Evolutionary conservation across 2,329 filamentous ascomycete species (phyloP), one percentile per base, ranked within the genome.

Genomic region (Verticillium nubilum): DNA sequence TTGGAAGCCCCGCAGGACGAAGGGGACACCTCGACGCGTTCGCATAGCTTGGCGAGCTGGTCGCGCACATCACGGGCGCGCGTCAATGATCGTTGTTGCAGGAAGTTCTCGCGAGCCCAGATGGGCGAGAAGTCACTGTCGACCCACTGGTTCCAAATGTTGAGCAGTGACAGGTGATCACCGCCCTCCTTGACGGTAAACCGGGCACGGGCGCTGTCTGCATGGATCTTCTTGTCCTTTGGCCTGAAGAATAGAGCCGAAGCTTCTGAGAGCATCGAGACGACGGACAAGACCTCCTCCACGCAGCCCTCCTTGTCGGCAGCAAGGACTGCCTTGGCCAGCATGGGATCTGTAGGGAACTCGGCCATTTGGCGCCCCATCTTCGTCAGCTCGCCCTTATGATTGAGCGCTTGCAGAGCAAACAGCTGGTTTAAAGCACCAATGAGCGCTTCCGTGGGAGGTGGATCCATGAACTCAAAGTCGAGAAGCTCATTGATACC

Each of bases 211-310:
- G 95, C 95, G 62, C 90, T 91, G 73, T 99, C 94, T 13, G 95
- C 95, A 69, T 97, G 91, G 28, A 97, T 89, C 73, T 97, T 97
- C 80, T 98, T 97, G 76, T 99, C 93, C 71, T 97, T 97, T 23
- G 95, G 93, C 0, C 92, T 84, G 81, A 96, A 96, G 79, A 97
- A 99, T 5, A 99, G 83, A 0, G 92, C 88, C 4, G 89, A 92
- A 1, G 91, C 86, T 75, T 98, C 95, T 62, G 90, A 87, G 0
- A 98, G 83, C 91, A 98, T 97, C 50, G 93, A 87, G n/a, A 98
- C 91, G 55, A 98, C 91, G 0, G 90, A 92, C 17, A 99, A 79
- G 0, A 98, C 86, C 74, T 99, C 95, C 61, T 96, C 91, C 0
- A 97, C 91, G 67, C 94, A 97, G n/a, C 90, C 90, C 65, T 94